A percentile compares a stretch with the other conserved stretches of the same genome.
phyloP scores from a whole-genome alignment of 768 basidiomycete species.

The Tylopilus cervinicoccineus region DNA sequence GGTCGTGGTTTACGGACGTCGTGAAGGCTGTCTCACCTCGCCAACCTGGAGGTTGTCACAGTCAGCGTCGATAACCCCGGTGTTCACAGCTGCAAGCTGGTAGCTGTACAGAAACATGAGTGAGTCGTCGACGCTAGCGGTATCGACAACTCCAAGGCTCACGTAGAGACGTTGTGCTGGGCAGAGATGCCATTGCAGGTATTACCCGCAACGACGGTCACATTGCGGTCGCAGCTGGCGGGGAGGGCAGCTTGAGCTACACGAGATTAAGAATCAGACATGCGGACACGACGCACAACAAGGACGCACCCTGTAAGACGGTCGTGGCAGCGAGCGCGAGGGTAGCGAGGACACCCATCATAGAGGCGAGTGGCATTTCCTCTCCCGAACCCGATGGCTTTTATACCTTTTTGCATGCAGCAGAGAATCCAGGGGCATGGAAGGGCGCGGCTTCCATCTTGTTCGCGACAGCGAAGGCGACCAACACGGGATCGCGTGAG shows the following conservation, averaged over 20 bases:
- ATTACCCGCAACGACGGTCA: constrained; percentile 54
- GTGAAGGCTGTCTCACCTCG: constrained; percentile 33
- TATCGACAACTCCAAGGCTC: constrained; percentile 17
- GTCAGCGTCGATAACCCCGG: constrained; percentile 41
- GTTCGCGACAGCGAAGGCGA: neutral
- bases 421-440: too few relatives aligned
- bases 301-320: constrained; percentile 17
- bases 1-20: neutral
- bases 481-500: neutral
- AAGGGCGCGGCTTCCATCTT: neutral
- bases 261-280: constrained; percentile 16
- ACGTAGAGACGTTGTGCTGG: constrained; percentile 60
- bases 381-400: neutral
- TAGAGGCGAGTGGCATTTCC: neutral
- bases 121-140: neutral
- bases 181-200: constrained; percentile 67
- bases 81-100: constrained; percentile 56
- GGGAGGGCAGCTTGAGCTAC: constrained; percentile 43
- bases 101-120: constrained; percentile 31
- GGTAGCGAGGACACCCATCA: constrained; percentile 18
- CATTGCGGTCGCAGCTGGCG: constrained; percentile 52
- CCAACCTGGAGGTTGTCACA: constrained; percentile 57
- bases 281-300: neutral
- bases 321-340: constrained; percentile 14
- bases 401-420: constrained; percentile 15